These are phyloP conservation scores for Salicornia ramosissima DNA, from an alignment of 148 eudicot species.

Conservation along the genomic window DNA sequence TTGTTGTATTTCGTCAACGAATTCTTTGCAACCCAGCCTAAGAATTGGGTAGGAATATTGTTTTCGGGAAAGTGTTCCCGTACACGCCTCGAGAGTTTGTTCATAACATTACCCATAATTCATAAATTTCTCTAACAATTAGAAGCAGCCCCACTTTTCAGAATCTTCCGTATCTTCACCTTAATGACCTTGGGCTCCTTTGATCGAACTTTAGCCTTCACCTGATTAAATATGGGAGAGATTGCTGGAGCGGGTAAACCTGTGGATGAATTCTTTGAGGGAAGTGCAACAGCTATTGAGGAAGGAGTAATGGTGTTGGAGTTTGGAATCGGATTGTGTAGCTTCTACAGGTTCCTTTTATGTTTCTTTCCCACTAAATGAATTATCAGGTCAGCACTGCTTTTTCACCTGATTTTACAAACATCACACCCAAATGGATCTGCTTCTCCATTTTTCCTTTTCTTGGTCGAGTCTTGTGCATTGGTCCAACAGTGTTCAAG, in stretches of 20 bases:
- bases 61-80: no score
- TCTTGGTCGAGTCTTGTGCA: not conserved
- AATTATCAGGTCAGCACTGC: conserved; percentile 12
- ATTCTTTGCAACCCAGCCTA: no score
- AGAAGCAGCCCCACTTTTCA: conserved; percentile 28
- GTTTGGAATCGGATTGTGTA: conserved; percentile 3
- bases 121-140: no score
- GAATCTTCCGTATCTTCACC: conserved; percentile 33
- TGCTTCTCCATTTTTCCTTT: not conserved
- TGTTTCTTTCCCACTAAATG: conserved; percentile 34
- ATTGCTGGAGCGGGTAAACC: no score
- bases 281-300: conserved; percentile 2
- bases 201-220: no score
- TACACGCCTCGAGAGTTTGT: no score
- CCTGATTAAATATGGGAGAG: no score
- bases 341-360: conserved; percentile 27
- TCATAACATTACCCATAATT: no score
- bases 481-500: conserved; percentile 2
- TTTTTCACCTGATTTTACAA: conserved; percentile 33
- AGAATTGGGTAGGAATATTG: no score
- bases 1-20: no score
- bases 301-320: not conserved
- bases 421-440: conserved; percentile 23
- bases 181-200: conserved; percentile 24
- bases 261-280: not conserved